These are phyloP conservation scores for Sporobolomyces pararoseus DNA, from an alignment of 768 basidiomycete species.

Conservation along the genomic window DNA sequence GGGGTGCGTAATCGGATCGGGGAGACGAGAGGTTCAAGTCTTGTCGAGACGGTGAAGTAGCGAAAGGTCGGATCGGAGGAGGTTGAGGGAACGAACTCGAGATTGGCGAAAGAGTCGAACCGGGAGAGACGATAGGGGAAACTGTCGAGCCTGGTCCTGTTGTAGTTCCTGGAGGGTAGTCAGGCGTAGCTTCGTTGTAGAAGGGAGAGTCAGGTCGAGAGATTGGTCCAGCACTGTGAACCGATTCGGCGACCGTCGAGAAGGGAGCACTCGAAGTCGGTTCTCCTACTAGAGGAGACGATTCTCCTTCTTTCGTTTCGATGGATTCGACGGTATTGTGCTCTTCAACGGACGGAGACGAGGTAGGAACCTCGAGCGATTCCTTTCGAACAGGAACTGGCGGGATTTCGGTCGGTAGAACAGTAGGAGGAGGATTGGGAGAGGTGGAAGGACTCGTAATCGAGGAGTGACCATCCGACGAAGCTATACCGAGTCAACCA, in stretches of 20 bases:
- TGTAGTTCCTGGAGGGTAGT: not conserved
- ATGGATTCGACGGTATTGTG: not conserved
- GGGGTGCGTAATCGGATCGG: constrained; percentile 10
- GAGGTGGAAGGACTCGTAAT: not conserved
- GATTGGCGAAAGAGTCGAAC: not conserved
- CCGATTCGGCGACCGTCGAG: constrained; percentile 2
- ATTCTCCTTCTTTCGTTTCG: not conserved
- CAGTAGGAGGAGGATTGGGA: not conserved
- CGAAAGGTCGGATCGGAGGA: constrained; percentile 8
- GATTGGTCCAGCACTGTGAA: not conserved
- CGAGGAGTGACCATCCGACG: constrained; percentile 3
- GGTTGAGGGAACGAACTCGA: constrained; percentile 1
- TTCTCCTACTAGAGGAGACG: not conserved
- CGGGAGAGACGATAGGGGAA: not conserved
- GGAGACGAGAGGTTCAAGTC: constrained; percentile 8
- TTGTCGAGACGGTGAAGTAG: not conserved
- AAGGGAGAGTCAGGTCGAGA: constrained; percentile 11
- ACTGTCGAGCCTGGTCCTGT: not conserved
- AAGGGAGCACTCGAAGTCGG: not conserved
- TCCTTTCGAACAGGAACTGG: constrained; percentile 2
- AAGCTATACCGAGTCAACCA: not conserved
- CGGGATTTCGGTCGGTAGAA: not conserved
- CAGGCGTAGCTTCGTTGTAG: constrained; percentile 17
- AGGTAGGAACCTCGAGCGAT: constrained; percentile 12
- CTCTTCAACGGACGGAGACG: not conserved